Evolutionary conservation across 352 stramenopile genomes (phyloP), one percentile per base, ranked within the genome.

Genomic region (Phytophthora megakarya): DNA sequence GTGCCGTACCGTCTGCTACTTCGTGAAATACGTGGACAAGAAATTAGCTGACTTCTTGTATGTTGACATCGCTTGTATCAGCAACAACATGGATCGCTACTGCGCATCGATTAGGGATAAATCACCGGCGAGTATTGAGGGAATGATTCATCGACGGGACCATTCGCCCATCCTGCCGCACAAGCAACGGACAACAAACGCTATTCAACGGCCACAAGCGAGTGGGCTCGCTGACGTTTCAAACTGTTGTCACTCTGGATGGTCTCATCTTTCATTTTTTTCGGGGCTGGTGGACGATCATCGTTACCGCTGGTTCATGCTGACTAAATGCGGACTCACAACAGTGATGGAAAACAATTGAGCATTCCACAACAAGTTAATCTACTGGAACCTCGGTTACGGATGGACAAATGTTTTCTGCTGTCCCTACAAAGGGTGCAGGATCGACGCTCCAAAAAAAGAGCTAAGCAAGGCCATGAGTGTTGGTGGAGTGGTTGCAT

Each of bases 161-260:
- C 1, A 21, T 64, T 47, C 55, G 45, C 26, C 45, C 55, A 22
- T 56, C 56, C 18, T 64, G 55, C 28, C 55, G 55, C 3, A 43
- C 44, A 25, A 53, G 55, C 25, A 60, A 60, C 30, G 39, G 28
- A 1, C 38, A 51, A 10, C 35, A 50, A 33, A 45, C 55, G 5
- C 37, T 63, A 16, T 63, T 44, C 44, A 63, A 55, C 32, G 55
- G 44, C 0, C 44, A 63, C 35, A 63, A 61, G 55, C 22, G 55
- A 13, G 55, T 63, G 0, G 35, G 55, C n/a, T 33, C 55, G 0
- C 8, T 63, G 5, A 63, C 54, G 18, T 63, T 55, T 9, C 55
- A 63, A 25, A 56, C 44, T 25, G 18, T 45, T 3, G 39, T 45
- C 11, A 3, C 12, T 5, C 53, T 42, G 4, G 30, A 53, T 32